Evolutionary conservation across 768 basidiomycete genomes (phyloP).

Genomic region (Nevesoporus exiguus): DNA sequence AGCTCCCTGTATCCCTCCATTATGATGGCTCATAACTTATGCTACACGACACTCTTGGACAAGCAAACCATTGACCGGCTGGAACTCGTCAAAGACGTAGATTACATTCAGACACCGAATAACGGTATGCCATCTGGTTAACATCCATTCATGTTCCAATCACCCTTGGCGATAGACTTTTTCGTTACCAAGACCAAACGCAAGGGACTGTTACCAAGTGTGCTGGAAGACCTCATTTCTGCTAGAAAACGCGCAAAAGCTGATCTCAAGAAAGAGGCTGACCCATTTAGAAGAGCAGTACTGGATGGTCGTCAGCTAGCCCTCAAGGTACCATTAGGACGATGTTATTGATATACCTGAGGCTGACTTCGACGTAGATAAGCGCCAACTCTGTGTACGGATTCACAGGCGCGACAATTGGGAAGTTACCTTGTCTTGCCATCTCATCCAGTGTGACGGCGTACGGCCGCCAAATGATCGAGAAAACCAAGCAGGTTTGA

Average conservation of each 20-base stretch:
- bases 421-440: constrained; percentile 91
- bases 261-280: constrained; percentile 94
- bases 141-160: background rate
- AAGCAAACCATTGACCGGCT: constrained; percentile 74
- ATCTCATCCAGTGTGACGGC: constrained; percentile 96
- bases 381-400: constrained; percentile 99
- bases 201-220: constrained; percentile 87
- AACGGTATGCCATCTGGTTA: constrained; percentile 55
- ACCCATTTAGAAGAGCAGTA: constrained; percentile 96
- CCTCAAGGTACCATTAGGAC: constrained; percentile 60
- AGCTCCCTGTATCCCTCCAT: constrained; percentile 98
- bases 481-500: constrained; percentile 83
- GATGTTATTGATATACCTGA: background rate
- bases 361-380: constrained; percentile 55
- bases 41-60: constrained; percentile 95
- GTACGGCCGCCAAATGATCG: constrained; percentile 99
- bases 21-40: constrained; percentile 99
- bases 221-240: constrained; percentile 89
- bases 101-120: constrained; percentile 94
- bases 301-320: constrained; percentile 96
- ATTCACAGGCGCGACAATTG: constrained; percentile 96
- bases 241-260: constrained; percentile 94
- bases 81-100: constrained; percentile 73
- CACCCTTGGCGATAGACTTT: constrained; percentile 53
- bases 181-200: constrained; percentile 72